These are phyloP conservation scores for Botrytis sinoallii DNA, from an alignment of 2,329 filamentous ascomycete species.

Conservation along the genomic window DNA sequence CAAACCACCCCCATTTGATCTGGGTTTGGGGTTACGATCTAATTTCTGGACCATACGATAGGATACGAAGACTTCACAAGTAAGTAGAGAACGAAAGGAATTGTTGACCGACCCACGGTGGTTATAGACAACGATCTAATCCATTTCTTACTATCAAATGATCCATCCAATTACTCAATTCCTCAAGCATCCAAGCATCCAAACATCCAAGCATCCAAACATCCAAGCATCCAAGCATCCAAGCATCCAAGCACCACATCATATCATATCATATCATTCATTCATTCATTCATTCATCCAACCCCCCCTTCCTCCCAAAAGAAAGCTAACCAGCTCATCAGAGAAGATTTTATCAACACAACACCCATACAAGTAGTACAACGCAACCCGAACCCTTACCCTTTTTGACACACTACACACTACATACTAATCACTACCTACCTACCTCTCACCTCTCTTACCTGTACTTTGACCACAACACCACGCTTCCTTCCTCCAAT, in stretches of 20 bases:
- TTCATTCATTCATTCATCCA: not conserved
- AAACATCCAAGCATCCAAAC: not conserved
- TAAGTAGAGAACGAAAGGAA: not conserved
- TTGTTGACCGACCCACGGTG: no score
- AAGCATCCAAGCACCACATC: not conserved
- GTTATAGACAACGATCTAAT: not conserved
- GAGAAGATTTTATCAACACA: not conserved
- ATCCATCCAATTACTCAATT: not conserved
- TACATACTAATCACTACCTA: no score
- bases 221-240: not conserved
- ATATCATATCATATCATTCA: not conserved
- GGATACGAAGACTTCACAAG: not conserved
- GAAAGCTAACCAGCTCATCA: constrained; percentile 5
- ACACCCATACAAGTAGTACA: not conserved
- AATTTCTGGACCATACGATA: not conserved
- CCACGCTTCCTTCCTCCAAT: not conserved
- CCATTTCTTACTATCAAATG: not conserved
- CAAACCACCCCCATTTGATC: no score
- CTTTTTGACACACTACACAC: not conserved
- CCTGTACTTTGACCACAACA: not conserved
- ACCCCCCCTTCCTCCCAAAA: not conserved
- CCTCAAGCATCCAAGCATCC: not conserved
- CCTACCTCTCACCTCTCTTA: not conserved
- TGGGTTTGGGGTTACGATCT: no score
- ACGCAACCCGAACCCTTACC: not conserved